Percentiles rank a stretch among this genome's conserved stretches.
phyloP scores from a whole-genome alignment of 257 asterid genomes.

The Scutellaria barbata region DNA sequence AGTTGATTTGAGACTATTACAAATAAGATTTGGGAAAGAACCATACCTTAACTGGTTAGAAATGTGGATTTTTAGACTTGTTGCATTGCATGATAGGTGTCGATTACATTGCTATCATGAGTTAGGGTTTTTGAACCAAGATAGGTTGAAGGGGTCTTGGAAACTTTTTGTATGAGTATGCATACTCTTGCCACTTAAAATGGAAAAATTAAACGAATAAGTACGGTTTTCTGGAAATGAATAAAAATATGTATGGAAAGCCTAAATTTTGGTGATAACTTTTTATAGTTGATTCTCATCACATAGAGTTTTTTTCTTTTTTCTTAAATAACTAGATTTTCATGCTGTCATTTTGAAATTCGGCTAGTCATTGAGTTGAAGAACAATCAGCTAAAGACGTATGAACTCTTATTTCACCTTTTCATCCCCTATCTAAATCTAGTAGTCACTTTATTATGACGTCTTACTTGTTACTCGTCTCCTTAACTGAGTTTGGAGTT shows the following conservation, averaged over 20 bases:
- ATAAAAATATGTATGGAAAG: no score
- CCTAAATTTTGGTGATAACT: conserved; percentile 12
- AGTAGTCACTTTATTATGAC: background rate
- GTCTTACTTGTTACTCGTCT: background rate
- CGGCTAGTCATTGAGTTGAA: background rate
- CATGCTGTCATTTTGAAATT: background rate
- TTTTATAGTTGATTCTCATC: no score
- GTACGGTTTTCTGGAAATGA: no score
- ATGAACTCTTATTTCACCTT: background rate
- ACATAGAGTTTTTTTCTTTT: no score
- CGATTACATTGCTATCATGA: background rate
- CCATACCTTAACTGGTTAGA: no score
- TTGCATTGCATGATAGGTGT: background rate
- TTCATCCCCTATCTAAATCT: background rate
- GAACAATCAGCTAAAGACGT: background rate
- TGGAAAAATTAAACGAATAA: no score
- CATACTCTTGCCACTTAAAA: no score
- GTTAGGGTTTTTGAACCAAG: background rate
- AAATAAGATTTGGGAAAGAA: no score
- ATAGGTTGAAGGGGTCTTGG: background rate
- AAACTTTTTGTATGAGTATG: no score
- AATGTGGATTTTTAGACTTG: background rate
- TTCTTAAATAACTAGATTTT: no score
- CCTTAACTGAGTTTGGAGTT: background rate
- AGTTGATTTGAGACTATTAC: no score